Conservation (phyloP, 768 basidiomycete species). For the Psilocybe cyanescens region DNA sequence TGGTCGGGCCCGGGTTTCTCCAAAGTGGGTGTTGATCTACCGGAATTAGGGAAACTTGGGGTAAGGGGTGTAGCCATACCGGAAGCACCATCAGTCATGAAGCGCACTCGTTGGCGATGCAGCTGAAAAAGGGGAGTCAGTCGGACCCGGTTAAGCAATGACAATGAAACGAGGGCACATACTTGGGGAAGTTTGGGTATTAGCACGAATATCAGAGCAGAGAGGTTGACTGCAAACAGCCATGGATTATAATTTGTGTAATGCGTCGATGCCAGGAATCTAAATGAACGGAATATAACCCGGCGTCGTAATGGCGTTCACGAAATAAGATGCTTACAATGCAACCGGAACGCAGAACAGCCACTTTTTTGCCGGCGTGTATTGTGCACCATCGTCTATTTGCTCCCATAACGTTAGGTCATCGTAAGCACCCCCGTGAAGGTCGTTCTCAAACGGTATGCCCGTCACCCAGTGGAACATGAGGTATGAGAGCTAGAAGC, state of each 20-base stretch:
- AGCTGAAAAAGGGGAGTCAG: constrained; percentile 47
- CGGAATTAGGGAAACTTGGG: constrained; percentile 59
- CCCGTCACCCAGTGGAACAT: constrained; percentile 99
- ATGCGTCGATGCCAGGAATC: constrained; percentile 96
- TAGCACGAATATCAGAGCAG: constrained; percentile 77
- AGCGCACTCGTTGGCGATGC: constrained; percentile 82
- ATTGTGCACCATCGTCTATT: constrained; percentile 98
- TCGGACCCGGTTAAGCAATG: constrained; percentile 1
- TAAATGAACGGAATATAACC: constrained; percentile 32
- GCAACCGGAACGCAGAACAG: constrained; percentile 86
- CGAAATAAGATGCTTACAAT: constrained; percentile 58
- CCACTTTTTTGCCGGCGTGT: constrained; percentile 99
- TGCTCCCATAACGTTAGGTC: constrained; percentile 99
- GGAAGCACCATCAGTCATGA: constrained; percentile 68
- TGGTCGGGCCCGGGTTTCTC: constrained; percentile 33
- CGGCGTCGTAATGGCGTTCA: neutral
- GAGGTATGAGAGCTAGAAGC: constrained; percentile 77
- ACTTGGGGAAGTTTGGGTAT: constrained; percentile 97
- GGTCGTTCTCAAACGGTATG: constrained; percentile 88
- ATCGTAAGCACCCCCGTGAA: constrained; percentile 94
- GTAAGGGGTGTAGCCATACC: constrained; percentile 70
- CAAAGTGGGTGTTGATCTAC: constrained; percentile 44
- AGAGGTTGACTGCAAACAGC: constrained; percentile 89
- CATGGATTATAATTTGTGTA: constrained; percentile 97
- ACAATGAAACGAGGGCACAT: constrained; percentile 23